Conservation (phyloP, 371 early-diverging fungal species). For the Mortierella sp. region DNA sequence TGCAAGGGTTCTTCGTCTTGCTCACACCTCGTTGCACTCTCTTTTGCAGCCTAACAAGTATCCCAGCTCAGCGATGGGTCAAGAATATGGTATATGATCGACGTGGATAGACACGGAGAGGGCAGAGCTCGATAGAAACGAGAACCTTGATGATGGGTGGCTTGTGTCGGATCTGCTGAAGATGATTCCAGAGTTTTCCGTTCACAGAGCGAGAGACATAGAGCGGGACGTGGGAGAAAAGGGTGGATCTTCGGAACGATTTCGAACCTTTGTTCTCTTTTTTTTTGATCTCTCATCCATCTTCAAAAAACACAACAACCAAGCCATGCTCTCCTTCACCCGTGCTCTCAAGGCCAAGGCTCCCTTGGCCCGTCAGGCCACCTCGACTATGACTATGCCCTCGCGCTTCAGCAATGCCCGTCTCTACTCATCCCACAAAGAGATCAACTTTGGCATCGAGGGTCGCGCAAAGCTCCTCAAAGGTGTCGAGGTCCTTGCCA, state of each 20-base stretch:
- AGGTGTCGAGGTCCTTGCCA: slow-evolving; percentile 96
- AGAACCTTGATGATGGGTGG: too few species aligned
- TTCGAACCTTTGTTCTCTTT: neutral
- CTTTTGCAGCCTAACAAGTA: too few species aligned
- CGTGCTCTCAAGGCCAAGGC: slow-evolving; percentile 56
- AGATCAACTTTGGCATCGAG: slow-evolving; percentile 95
- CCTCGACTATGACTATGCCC: slow-evolving; percentile 32
- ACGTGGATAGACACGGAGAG: too few species aligned
- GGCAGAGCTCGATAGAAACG: too few species aligned
- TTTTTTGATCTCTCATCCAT: slow-evolving; percentile 19
- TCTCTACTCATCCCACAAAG: slow-evolving; percentile 92
- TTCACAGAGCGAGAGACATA: neutral
- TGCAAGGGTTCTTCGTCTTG: too few species aligned
- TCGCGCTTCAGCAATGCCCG: slow-evolving; percentile 60
- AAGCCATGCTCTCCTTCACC: slow-evolving; percentile 50
- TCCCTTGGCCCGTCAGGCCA: slow-evolving; percentile 42
- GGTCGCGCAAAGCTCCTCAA: slow-evolving; percentile 91
- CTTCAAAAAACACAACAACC: slow-evolving; percentile 5
- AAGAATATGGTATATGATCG: too few species aligned
- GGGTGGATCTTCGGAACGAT: neutral
- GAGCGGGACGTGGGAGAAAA: neutral
- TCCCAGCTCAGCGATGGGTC: too few species aligned
- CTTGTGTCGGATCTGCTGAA: slow-evolving; percentile 2
- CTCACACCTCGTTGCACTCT: too few species aligned
- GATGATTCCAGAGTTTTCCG: slow-evolving; percentile 2